Evolutionary conservation across 805 yeast species (phyloP).

Genomic region (Debaryomyces hansenii): DNA sequence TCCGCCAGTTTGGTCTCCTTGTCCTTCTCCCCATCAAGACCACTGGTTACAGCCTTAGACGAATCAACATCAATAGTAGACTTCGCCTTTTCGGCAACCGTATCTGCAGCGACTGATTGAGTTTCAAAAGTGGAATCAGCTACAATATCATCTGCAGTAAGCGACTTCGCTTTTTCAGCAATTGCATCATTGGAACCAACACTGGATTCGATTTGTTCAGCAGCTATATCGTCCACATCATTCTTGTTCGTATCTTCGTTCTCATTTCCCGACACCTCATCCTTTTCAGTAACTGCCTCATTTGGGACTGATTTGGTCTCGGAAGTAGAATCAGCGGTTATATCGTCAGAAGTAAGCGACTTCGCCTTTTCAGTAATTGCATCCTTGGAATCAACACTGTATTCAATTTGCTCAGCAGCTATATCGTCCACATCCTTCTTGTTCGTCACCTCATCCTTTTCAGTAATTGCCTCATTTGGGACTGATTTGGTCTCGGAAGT

Average conservation of each 20-base stretch:
- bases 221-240: constrained; percentile 7
- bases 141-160: not conserved
- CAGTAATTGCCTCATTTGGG: constrained; percentile 1
- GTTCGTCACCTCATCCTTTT: constrained; percentile 10
- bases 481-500: constrained; percentile 1
- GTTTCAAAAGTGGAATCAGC: constrained; percentile 47
- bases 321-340: constrained; percentile 25
- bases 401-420: not conserved
- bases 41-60: constrained; percentile 7
- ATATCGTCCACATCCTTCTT: constrained; percentile 9
- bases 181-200: constrained; percentile 1
- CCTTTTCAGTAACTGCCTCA: constrained; percentile 56
- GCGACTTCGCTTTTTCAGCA: not conserved
- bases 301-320: constrained; percentile 63
- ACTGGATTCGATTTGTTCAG: not conserved
- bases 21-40: constrained; percentile 7
- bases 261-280: too few species aligned
- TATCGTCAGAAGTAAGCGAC: not conserved
- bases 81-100: constrained; percentile 39
- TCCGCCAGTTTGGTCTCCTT: constrained; percentile 4
- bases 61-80: not conserved
- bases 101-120: constrained; percentile 62
- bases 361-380: not conserved
- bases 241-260: constrained; percentile 11
- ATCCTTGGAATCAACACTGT: constrained; percentile 1